Base-by-base conservation (phyloP, 495 filamentous ascomycete species). In the Penicillium antarcticum region DNA sequence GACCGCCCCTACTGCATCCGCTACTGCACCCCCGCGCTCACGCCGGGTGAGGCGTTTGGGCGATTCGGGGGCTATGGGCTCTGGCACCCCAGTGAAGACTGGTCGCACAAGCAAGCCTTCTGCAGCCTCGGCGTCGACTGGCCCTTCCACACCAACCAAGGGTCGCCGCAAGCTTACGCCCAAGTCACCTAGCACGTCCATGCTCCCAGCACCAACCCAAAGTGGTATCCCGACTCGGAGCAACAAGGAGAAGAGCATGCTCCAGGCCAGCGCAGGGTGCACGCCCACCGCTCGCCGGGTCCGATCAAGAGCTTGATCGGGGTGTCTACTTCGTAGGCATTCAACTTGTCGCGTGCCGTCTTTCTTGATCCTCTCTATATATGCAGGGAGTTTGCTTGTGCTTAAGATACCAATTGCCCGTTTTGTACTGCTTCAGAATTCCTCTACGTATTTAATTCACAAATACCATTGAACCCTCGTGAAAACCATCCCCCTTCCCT, bases 241-340 rank as follows among this genome's bases (percentile, higher is more conserved):
- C 17, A 29, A 31, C 52, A n/a, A 31, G 33, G 8, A 60, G 48
- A 60, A 66, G 53, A 70, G 52, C 51, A 49, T 68, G 45, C 42
- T 70, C 39, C 61, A 71, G 55, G 53, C 67, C 17, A 65, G 62
- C 47, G 72, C 72, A 16, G 73, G 71, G 31, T 72, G 69, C 40
- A 77, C 71, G 0, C 72, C 71, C 23, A 68, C 70, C 51, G 66
- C 70, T 50, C 64, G 62, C 17, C 67, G 72, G 32, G 57, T 77
- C 37, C 70, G 73, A 29, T 62, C 65, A 12, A 55, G 69, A 43
- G 41, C 61, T 37, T 72, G 48, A 66, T 51, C 23, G 6, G 21
- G 21, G 26, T 29, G 26, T 29, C 2, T 9, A 29, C 7, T 8
- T 8, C 5, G 26, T 1, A 9, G 26, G 9, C 26, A 8, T 29